These are phyloP conservation scores for Camillea tinctor DNA, from an alignment of 2,329 filamentous ascomycete species.

Conservation along the genomic window DNA sequence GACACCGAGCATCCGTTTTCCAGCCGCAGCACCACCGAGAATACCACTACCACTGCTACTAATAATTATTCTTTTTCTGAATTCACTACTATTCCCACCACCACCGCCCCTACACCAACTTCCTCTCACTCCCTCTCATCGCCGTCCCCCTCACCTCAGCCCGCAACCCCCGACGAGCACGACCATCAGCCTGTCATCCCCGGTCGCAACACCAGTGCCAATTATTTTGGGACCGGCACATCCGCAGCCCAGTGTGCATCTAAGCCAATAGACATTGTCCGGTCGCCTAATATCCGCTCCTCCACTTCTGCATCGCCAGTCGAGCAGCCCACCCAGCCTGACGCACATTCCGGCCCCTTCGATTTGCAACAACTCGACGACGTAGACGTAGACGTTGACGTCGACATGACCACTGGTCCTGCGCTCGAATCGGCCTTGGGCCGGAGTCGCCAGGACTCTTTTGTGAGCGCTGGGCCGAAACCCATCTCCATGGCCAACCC, in stretches of 20 bases:
- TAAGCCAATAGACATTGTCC: slow-evolving; percentile 38
- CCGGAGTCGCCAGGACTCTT: slow-evolving; percentile 62
- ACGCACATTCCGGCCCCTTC: slow-evolving; percentile 25
- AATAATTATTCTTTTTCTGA: slow-evolving; percentile 15
- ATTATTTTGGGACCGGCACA: slow-evolving; percentile 26
- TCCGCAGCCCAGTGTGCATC: slow-evolving; percentile 32
- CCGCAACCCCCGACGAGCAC: slow-evolving; percentile 42
- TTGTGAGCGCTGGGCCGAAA: slow-evolving; percentile 63
- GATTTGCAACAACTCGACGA: slow-evolving; percentile 25
- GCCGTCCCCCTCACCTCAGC: slow-evolving; percentile 42
- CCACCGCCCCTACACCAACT: slow-evolving; percentile 34
- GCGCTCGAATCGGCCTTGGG: slow-evolving; percentile 58
- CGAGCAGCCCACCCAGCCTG: slow-evolving; percentile 11
- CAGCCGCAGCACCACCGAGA: slow-evolving; percentile 28
- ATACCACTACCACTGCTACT: slow-evolving; percentile 9
- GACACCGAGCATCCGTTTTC: slow-evolving; percentile 26
- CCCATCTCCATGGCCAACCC: slow-evolving; percentile 66
- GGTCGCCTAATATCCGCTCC: slow-evolving; percentile 22
- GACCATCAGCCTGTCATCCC: slow-evolving; percentile 20
- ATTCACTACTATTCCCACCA: slow-evolving; percentile 20
- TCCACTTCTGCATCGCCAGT: slow-evolving; percentile 22
- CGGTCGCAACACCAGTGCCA: slow-evolving; percentile 26
- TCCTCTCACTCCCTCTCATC: slow-evolving; percentile 39
- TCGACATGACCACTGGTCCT: slow-evolving; percentile 59
- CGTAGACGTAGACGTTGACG: slow-evolving; percentile 30